phyloP scores from a whole-genome alignment of 2,329 filamentous ascomycete species.

The Penicillium expansum region DNA sequence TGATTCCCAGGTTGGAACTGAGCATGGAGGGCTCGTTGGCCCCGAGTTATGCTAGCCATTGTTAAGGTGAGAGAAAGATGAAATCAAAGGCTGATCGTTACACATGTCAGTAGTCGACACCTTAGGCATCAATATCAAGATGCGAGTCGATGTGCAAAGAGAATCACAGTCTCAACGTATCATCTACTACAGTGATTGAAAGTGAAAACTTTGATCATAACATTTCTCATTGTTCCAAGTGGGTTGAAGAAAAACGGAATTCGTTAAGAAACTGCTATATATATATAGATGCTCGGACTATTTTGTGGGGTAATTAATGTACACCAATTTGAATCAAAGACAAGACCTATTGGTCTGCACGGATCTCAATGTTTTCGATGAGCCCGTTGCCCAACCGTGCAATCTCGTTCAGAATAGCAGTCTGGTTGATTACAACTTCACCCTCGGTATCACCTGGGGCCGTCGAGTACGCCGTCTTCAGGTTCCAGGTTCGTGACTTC shows the following conservation, averaged over 20 bases:
- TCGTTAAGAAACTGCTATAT: not conserved
- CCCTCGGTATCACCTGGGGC: constrained; percentile 22
- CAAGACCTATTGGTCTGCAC: constrained; percentile 18
- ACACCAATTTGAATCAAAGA: constrained; percentile 16
- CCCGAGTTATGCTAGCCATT: constrained; percentile 15
- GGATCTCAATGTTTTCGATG: constrained; percentile 64
- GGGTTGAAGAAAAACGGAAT: not conserved
- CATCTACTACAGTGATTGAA: not conserved
- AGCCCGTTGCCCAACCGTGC: constrained; percentile 57
- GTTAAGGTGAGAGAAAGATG: constrained; percentile 1
- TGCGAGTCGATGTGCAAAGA: not conserved
- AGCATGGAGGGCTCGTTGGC: constrained; percentile 6
- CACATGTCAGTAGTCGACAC: not conserved
- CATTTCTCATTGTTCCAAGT: not conserved
- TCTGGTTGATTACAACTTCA: constrained; percentile 38
- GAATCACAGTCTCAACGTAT: not conserved
- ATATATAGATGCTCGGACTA: not conserved
- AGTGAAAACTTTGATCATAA: not conserved
- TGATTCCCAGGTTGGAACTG: not conserved
- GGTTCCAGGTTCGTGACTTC: constrained; percentile 32
- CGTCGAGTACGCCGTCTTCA: constrained; percentile 42
- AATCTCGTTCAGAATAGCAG: constrained; percentile 46
- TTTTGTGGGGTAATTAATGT: constrained; percentile 15
- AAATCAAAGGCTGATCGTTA: not conserved
- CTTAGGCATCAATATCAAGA: constrained; percentile 8